These are phyloP conservation scores for Artemisia argyi DNA, from an alignment of 129 eudicot species.

Conservation along the genomic window DNA sequence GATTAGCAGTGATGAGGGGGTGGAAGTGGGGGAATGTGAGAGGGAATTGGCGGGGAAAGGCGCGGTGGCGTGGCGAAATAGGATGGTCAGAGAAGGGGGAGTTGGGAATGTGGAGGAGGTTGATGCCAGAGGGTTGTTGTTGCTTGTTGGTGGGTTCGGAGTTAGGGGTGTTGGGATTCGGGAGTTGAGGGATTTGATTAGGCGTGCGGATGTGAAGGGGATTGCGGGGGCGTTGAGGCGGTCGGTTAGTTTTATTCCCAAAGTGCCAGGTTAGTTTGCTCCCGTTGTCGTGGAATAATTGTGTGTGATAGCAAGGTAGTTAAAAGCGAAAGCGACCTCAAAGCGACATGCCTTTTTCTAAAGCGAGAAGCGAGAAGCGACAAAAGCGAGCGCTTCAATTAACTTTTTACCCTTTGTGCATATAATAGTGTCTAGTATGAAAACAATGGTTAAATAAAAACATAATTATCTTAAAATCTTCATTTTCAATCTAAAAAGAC, in stretches of 20 bases:
- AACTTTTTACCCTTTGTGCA: no score
- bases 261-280: not conserved
- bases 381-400: no score
- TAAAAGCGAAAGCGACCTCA: no score
- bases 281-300: no score
- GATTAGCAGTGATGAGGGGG: not conserved
- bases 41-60: not conserved
- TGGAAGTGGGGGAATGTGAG: not conserved
- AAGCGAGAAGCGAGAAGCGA: no score
- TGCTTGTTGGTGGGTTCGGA: not conserved
- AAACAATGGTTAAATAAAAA: no score
- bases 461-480: no score
- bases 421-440: no score
- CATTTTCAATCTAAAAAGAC: no score
- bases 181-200: not conserved
- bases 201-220: not conserved
- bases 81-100: not conserved
- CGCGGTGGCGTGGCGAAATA: not conserved
- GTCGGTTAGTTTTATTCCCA: not conserved
- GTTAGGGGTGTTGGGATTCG: not conserved
- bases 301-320: no score
- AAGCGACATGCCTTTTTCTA: no score
- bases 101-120: not conserved
- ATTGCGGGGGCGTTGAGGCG: not conserved
- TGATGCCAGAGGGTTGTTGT: not conserved